Conservation (phyloP, 441 rosid species). For the Theobroma grandiflorum region DNA sequence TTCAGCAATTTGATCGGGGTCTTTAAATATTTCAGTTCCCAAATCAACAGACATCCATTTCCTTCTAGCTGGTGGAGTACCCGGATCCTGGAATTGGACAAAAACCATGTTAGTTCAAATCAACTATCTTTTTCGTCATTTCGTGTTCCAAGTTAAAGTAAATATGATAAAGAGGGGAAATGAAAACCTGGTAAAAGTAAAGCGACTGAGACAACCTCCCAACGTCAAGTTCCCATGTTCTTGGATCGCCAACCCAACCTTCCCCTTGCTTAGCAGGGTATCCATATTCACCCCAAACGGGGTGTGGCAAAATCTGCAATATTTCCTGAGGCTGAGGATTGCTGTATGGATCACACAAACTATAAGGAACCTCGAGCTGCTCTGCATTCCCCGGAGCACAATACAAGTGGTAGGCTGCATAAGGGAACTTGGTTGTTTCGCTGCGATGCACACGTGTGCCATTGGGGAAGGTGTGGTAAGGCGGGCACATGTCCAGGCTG, state of each 20-base stretch:
- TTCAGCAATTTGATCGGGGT: constrained; percentile 70
- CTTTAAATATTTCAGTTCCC: constrained; percentile 84
- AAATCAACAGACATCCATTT: constrained; percentile 77
- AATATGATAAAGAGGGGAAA: not conserved
- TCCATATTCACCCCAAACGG: constrained; percentile 82
- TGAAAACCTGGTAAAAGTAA: constrained; percentile 72
- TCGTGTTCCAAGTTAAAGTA: not conserved
- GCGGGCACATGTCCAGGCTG: constrained; percentile 63
- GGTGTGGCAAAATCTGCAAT: constrained; percentile 84
- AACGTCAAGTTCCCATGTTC: constrained; percentile 81
- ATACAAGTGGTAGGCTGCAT: constrained; percentile 74
- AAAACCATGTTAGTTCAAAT: not conserved
- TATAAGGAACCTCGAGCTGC: constrained; percentile 58
- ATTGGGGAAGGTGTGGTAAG: constrained; percentile 66
- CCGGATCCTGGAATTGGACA: constrained; percentile 65
- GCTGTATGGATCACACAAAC: constrained; percentile 84
- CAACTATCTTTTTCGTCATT: not conserved
- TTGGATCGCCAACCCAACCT: constrained; percentile 86
- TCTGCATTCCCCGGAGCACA: constrained; percentile 83
- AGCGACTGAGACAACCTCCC: constrained; percentile 79
- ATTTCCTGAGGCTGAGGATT: constrained; percentile 93
- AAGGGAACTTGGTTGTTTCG: constrained; percentile 65
- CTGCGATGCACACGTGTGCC: constrained; percentile 65
- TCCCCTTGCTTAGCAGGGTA: constrained; percentile 78
- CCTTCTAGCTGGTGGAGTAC: constrained; percentile 63